Evolutionary conservation across 768 basidiomycete genomes (phyloP).

Genomic region (Saitozyma sp.): DNA sequence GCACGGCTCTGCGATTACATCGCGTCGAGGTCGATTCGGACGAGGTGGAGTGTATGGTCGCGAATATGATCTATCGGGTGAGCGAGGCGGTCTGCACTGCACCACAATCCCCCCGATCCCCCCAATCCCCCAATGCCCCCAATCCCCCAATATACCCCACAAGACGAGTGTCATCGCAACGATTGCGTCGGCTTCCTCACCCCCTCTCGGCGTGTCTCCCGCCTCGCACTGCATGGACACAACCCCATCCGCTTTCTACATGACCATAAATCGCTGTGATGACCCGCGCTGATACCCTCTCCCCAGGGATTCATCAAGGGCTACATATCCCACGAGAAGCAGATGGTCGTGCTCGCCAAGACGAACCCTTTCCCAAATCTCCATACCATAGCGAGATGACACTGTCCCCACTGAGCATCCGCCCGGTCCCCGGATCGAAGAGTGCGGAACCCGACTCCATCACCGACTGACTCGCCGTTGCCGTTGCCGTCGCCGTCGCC

Average conservation of each 20-base stretch:
- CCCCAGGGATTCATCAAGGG: conserved; percentile 76
- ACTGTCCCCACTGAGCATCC: not conserved
- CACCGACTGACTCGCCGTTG: not conserved
- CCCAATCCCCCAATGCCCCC: too few species aligned
- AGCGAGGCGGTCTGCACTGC: too few species aligned
- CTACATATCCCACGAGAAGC: conserved; percentile 93
- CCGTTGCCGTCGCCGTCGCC: not conserved
- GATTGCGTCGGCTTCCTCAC: conserved; percentile 2
- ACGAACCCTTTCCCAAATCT: conserved; percentile 77
- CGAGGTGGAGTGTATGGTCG: conserved; percentile 89
- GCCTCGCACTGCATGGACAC: too few species aligned
- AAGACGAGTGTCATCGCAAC: too few species aligned
- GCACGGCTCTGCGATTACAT: conserved; percentile 69
- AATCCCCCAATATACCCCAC: too few species aligned
- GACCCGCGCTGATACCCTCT: not conserved
- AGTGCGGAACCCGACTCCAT: not conserved
- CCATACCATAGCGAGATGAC: conserved; percentile 15
- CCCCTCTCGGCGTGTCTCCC: too few species aligned
- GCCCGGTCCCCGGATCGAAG: not conserved
- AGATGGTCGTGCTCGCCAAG: conserved; percentile 84
- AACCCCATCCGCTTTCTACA: too few species aligned
- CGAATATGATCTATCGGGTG: conserved; percentile 87
- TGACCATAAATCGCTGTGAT: not conserved
- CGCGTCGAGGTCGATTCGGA: conserved; percentile 68
- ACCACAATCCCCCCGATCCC: too few species aligned